Base-by-base conservation (phyloP, 176 grass and related monocot species). In the Lolium multiflorum region DNA sequence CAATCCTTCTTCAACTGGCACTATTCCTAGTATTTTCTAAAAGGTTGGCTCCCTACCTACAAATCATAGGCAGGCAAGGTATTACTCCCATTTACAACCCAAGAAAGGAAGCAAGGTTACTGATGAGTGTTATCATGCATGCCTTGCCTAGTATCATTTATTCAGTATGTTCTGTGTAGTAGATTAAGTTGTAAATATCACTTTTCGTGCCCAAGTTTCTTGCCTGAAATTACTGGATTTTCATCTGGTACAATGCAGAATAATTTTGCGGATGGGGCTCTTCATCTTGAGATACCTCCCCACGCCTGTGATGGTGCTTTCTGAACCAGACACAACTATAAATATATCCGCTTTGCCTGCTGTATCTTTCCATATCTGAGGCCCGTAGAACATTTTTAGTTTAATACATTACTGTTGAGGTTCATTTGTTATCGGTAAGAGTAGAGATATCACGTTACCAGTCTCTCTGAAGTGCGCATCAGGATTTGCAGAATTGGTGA, bases 311-410 rank as follows among this genome's bases (percentile, higher is more conserved):
- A 35, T 35, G 31, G 31, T 35, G 31, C 31, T 35, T 35, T 31
- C 28, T 31, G 28, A 31, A 31, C 28, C 28, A 31, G 28, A 31
- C 28, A 31, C 93, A 78, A 81, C 79, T 17, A 98, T 81, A 88
- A 98, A 95, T 70, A 93, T 93, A 47, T 95, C 93, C 59, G 95
- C 90, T 92, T 95, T 95, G 38, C 93, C 91, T 83, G 81, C 90
- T 63, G 93, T 94, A 49, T 95, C 96, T 85, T 87, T 93, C 96
- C 96, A 98, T 89, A 98, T 95, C 70, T 95, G 91, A 51, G 93
- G 93, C 7, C 96, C 96, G 95, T 66, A 26, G 11, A 16, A 81
- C 6, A 85, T 81, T 70, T 68, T 41, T 59, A 69, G 39, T 39
- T 35, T 20, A 67, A 44, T 48, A n/a, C 12, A 76, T 72, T 74